Evolutionary conservation across 306 rosid species (phyloP), one percentile per base, ranked within the genome.

Genomic region (Trifolium subterraneum): DNA sequence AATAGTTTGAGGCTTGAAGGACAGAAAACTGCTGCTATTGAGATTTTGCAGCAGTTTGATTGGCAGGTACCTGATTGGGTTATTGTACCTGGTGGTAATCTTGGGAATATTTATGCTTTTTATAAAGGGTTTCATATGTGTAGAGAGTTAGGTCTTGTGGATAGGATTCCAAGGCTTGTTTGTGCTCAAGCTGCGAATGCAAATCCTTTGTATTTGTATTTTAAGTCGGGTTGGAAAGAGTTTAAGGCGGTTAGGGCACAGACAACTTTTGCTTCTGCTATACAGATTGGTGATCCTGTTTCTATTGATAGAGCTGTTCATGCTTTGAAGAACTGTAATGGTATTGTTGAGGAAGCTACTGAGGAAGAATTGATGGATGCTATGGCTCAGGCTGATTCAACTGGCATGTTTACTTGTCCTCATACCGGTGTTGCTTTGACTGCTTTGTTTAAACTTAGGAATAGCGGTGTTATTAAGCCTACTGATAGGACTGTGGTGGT

Each of bases 31-130:
- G 96, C 96, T 2, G 97, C 96, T 0, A 85, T 92, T 54, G 97
- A 92, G 88, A 92, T 92, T 48, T 61, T 92, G 78, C 97, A 92
- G 71, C 97, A 92, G 79, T 92, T 88, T 68, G 90, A 92, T 85
- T 92, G 96, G 96, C 77, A 88, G 68, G 96, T 92, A 3, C 97
- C 96, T 27, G 97, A 92, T 80, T 92, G 96, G 97, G 92, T 92
- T 39, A 86, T 92, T 63, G 88, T 92, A 0, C 96, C 97, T 0
- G 93, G 97, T 16, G 97, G 97, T 0, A 89, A 92, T 63, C 81
- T 92, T 13, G 96, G 97, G 1, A 92, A 92, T 23, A 92, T 92
- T 4, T 92, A 92, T 85, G 97, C 97, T 5, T 92, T 92, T 61
- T 89, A 92, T 65, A 89, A 92, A 82, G 97, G 96, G 22, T 92